phyloP scores from a whole-genome alignment of 495 filamentous ascomycete genomes.

The Xylaria scruposa region DNA sequence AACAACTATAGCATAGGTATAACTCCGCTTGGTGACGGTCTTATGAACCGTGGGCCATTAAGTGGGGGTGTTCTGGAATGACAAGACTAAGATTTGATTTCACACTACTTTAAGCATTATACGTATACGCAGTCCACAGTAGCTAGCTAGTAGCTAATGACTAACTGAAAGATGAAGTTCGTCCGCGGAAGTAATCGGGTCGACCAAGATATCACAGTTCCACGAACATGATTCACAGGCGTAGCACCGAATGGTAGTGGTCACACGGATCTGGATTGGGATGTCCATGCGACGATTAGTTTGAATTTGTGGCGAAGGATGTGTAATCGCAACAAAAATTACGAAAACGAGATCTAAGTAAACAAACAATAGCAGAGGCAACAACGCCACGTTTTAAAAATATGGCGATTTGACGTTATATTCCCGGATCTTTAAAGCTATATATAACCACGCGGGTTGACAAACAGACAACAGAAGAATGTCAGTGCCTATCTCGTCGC shows the following conservation, averaged over 20 bases:
- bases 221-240: conserved; percentile 1
- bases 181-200: neutral
- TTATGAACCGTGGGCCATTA: neutral
- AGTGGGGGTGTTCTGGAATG: conserved; percentile 1
- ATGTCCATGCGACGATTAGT: neutral
- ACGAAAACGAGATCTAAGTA: neutral
- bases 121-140: neutral
- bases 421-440: neutral
- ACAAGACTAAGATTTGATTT: conserved; percentile 22
- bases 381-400: neutral
- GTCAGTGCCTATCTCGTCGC: neutral
- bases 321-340: neutral
- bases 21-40: neutral
- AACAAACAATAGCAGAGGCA: neutral
- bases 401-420: neutral
- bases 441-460: conserved; percentile 12
- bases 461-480: neutral
- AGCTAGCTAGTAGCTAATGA: neutral
- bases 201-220: neutral
- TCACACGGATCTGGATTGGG: neutral
- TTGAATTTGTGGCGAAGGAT: neutral
- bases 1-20: conserved; percentile 9
- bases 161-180: neutral
- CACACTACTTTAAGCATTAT: neutral
- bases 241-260: neutral